These are phyloP conservation scores for Diaporthe vexans DNA, from an alignment of 2,329 filamentous ascomycete genomes.

Conservation along the genomic window DNA sequence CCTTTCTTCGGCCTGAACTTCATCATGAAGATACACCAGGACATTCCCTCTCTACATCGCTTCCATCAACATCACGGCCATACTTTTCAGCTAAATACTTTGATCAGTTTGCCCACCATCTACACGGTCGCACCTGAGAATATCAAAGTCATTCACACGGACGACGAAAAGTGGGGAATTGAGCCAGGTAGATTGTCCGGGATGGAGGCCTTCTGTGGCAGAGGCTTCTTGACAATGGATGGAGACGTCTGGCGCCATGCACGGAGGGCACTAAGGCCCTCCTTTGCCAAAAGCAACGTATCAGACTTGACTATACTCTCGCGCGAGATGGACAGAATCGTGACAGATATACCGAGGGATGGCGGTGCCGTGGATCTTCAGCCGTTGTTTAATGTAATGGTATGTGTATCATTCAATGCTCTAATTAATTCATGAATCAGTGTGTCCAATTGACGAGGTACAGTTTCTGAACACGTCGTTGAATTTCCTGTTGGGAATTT, in stretches of 20 bases:
- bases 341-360: neutral
- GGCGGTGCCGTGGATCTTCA: neutral
- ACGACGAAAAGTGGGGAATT: neutral
- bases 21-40: neutral
- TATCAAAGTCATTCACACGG: neutral
- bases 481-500: neutral
- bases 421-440: neutral
- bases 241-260: conserved; percentile 4
- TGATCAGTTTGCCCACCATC: neutral
- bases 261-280: neutral
- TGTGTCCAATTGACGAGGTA: neutral
- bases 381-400: neutral
- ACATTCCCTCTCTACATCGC: neutral
- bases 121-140: conserved; percentile 5
- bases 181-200: neutral
- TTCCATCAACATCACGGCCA: neutral
- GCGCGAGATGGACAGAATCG: neutral
- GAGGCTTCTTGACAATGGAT: conserved; percentile 12
- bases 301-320: neutral
- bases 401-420: neutral
- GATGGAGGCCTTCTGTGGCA: neutral
- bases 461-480: neutral
- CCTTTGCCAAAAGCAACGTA: neutral
- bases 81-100: neutral
- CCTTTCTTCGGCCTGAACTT: conserved; percentile 6